Base-by-base conservation (phyloP, 2,329 filamentous ascomycete genomes). In the Aspergillus vadensis region DNA sequence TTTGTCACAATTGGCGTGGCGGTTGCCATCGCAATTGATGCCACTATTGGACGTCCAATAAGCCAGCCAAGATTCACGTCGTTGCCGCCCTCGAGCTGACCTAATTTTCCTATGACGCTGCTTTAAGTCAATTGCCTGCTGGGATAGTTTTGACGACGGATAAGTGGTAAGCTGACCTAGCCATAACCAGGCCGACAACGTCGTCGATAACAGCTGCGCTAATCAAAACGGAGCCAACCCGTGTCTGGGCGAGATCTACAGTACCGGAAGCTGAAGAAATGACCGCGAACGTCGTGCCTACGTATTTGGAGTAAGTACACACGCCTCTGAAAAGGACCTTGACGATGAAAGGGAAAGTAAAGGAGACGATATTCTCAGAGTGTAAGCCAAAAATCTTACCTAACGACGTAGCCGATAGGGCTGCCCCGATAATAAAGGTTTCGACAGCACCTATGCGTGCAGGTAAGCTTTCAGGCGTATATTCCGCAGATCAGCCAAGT, bases 171-270 rank as follows among this genome's bases (percentile, higher is more conserved):
- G 51, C 43, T 27, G 17, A 72, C 70, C 70, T 72, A 1, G 65
- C 58, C 58, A 72, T 77, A 55, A 81, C 76, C 10, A 81, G 74
- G 2, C 79, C 79, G 1, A 76, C 74, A 1, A 81, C 77, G 66
- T 82, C 79, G 65, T 81, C 79, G 30, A 82, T 79, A 19, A 81
- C 76, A 8, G 79, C 80, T 0, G 80, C 79, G 63, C 78, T 80
- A 51, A 81, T 74, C 2, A 81, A 74, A 1, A 81, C 73, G 12
- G 77, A 76, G 17, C 80, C 78, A 1, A 81, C 74, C 23, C 76
- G 72, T 1, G 79, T 81, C 43, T 81, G 76, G 0, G 73, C 70
- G 7, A 81, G 71, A 59, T 80, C 76, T 0, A 81, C 70, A 8
- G 67, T 69, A 36, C 72, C 73, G 1, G 72, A 67, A 0, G 72